Evolutionary conservation across 768 basidiomycete species (phyloP).

Genomic region (Phlegmacium glaucopus): DNA sequence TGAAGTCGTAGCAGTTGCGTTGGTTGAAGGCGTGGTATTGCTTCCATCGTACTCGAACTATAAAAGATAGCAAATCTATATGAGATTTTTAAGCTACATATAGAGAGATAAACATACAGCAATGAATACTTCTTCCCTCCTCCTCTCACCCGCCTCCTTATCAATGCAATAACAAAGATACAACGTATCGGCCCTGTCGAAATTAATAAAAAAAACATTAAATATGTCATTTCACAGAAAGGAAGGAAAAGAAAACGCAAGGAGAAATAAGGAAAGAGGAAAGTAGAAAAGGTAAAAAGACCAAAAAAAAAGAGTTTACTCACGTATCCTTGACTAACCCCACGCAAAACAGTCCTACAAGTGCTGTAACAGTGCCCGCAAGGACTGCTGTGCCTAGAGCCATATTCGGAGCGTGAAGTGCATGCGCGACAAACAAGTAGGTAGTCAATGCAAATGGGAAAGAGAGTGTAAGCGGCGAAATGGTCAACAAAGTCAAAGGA

Average conservation of each 20-base stretch:
- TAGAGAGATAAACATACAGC: slow-evolving; percentile 9
- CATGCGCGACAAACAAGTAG: slow-evolving; percentile 88
- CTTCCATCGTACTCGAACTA: slow-evolving; percentile 33
- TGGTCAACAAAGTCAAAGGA: slow-evolving; percentile 69
- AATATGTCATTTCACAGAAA: not conserved
- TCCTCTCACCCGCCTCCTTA: slow-evolving; percentile 38
- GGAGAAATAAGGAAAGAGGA: too few species aligned
- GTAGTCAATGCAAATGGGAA: slow-evolving; percentile 79
- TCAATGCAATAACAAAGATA: slow-evolving; percentile 51
- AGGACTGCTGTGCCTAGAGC: slow-evolving; percentile 75
- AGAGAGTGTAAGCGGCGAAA: slow-evolving; percentile 75
- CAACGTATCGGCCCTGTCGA: slow-evolving; percentile 37
- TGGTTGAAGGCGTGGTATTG: not conserved
- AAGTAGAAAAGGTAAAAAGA: too few species aligned
- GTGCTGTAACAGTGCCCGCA: slow-evolving; percentile 73
- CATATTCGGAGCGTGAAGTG: slow-evolving; percentile 62
- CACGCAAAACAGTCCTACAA: slow-evolving; percentile 81
- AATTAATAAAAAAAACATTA: not conserved
- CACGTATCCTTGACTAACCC: slow-evolving; percentile 72
- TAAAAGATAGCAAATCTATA: not conserved
- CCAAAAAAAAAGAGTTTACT: slow-evolving; percentile 16
- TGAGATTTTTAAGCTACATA: not conserved
- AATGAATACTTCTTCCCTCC: slow-evolving; percentile 39
- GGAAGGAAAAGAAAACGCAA: not conserved
- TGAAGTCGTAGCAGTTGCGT: slow-evolving; percentile 9